A percentile compares a stretch with the other conserved stretches of the same genome.
phyloP scores from a whole-genome alignment of 192 early-diverging fungal genomes.

The Umbelopsis vinacea region DNA sequence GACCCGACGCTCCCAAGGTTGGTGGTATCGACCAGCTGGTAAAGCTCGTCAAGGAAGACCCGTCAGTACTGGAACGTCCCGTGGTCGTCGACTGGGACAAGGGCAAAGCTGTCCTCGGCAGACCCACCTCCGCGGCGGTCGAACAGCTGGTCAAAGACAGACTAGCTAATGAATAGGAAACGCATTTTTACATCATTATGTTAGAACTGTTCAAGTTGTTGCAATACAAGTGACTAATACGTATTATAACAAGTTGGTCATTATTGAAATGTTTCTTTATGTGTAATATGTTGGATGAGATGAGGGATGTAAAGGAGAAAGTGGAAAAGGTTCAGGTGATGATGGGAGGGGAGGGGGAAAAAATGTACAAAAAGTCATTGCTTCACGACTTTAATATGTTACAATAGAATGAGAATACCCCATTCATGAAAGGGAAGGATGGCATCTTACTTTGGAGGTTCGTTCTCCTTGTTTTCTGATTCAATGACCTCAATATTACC shows the following conservation, averaged over 20 bases:
- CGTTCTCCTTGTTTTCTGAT: slow-evolving; percentile 24
- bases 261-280: too few relatives aligned
- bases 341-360: neutral
- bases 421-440: neutral
- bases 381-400: too few relatives aligned
- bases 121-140: slow-evolving; percentile 26
- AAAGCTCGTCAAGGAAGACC: slow-evolving; percentile 28
- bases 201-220: too few relatives aligned
- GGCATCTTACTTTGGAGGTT: neutral
- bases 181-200: neutral
- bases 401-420: too few relatives aligned
- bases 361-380: slow-evolving; percentile 14
- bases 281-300: too few relatives aligned
- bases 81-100: slow-evolving; percentile 45
- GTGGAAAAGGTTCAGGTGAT: too few relatives aligned
- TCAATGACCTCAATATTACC: slow-evolving; percentile 26
- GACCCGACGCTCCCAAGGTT: slow-evolving; percentile 36
- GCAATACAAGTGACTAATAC: too few relatives aligned
- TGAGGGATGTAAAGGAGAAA: neutral
- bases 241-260: neutral
- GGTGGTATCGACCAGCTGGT: slow-evolving; percentile 17
- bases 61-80: slow-evolving; percentile 29
- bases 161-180: neutral
- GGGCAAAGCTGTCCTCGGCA: slow-evolving; percentile 38
- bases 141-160: slow-evolving; percentile 25